Evolutionary conservation across 1,284 basidiomycete species (phyloP), one percentile per base, ranked within the genome.

Genomic region (Boletus sp.): DNA sequence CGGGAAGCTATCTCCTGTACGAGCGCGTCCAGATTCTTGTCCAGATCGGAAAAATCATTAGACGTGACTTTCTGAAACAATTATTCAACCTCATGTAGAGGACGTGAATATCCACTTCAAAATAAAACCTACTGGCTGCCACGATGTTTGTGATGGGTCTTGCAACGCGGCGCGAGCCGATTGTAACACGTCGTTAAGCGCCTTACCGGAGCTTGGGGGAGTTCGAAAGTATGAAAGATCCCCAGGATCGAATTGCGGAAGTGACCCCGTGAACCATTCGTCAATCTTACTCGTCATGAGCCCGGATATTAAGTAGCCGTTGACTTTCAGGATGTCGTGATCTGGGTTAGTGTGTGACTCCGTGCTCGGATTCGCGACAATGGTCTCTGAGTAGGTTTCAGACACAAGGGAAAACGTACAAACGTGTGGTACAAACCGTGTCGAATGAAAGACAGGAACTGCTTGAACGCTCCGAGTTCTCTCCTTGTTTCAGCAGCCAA

Each of bases 261-360:
- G 65, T 38, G 76, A 76, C 22, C 84, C 85, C 59, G 72, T 74
- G 66, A 91, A 91, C 84, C 86, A 91, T 54, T 74, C 75, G 70
- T 90, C 87, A 66, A 91, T 78, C 42, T 75, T 69, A 65, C 84
- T 88, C 39, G 72, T 70, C 48, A 76, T 71, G 41, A 91, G 75
- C 41, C 88, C 85, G 38, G 79, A 78, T 57, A 79, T 80, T 57
- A 91, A 72, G 64, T 91, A 91, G 54, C 81, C 80, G 63, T 86
- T 86, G 42, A 87, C 88, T 72, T 89, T 84, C 47, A 91, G 72
- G 52, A 84, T 76, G 64, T 91, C 88, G 61, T 88, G 81, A 45
- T 78, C 78, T 49, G 81, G 74, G 39, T 73, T 71, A 55, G 68
- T 62, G 39, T 70, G 70, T 45, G 68, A 68, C 41, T 82, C 79